Evolutionary conservation across 2,329 filamentous ascomycete species (phyloP).

Genomic region (Sclerotinia subarctica): DNA sequence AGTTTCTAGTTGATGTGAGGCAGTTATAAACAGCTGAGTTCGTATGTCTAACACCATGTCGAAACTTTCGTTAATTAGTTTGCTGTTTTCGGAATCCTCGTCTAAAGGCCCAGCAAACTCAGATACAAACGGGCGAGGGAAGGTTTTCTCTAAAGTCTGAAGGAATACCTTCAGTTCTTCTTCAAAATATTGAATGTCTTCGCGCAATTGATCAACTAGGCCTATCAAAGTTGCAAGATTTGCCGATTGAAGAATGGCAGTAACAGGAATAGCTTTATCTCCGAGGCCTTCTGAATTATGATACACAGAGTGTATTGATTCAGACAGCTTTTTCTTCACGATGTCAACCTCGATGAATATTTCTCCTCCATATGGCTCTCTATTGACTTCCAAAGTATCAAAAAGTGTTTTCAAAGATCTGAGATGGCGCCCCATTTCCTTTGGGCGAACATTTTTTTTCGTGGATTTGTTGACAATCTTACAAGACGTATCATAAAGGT

Average conservation of each 20-base stretch:
- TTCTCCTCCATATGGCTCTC: slow-evolving; percentile 24
- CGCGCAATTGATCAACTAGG: neutral
- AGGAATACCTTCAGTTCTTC: slow-evolving; percentile 23
- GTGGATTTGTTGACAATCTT: slow-evolving; percentile 41
- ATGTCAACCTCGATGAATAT: slow-evolving; percentile 41
- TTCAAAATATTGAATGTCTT: neutral
- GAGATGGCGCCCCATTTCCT: slow-evolving; percentile 33
- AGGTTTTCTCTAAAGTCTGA: slow-evolving; percentile 37
- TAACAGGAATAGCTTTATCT: neutral
- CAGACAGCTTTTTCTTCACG: slow-evolving; percentile 38
- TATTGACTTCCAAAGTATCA: slow-evolving; percentile 23
- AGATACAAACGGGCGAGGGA: slow-evolving; percentile 40
- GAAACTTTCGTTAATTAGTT: slow-evolving; percentile 45
- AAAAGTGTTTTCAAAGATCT: slow-evolving; percentile 33
- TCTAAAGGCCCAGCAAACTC: slow-evolving; percentile 27
- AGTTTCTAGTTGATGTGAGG: slow-evolving; percentile 39
- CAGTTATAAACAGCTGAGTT: slow-evolving; percentile 52
- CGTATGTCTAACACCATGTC: slow-evolving; percentile 51
- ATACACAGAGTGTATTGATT: slow-evolving; percentile 27
- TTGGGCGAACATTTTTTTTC: slow-evolving; percentile 28
- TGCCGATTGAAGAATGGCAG: slow-evolving; percentile 42
- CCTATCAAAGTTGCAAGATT: slow-evolving; percentile 42
- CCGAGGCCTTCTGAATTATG: slow-evolving; percentile 33
- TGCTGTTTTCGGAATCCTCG: slow-evolving; percentile 40
- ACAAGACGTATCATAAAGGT: slow-evolving; percentile 39